Evolutionary conservation across 495 filamentous ascomycete species (phyloP).

Genomic region (Annulohypoxylon moriforme): DNA sequence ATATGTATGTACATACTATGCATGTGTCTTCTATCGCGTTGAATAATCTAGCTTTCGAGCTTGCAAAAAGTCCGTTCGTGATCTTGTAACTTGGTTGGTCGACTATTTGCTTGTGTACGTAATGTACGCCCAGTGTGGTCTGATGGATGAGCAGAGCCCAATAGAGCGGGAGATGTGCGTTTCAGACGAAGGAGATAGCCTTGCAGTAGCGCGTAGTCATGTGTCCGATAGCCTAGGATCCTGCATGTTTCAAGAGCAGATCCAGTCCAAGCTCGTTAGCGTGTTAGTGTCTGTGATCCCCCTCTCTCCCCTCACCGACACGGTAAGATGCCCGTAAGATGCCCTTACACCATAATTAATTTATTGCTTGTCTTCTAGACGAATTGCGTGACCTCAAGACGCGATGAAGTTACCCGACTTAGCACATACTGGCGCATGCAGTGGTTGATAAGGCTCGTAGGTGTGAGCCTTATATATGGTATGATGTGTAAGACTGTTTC

Average conservation of each 20-base stretch:
- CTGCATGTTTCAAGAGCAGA: constrained; percentile 28
- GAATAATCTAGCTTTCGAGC: background rate
- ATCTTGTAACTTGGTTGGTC: background rate
- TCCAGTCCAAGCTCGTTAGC: constrained; percentile 17
- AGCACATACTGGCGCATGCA: no score
- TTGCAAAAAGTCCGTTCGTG: background rate
- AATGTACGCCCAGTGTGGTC: constrained; percentile 5
- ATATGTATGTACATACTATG: background rate
- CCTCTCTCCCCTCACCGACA: constrained; percentile 9
- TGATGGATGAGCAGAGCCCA: constrained; percentile 15
- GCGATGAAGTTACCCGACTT: background rate
- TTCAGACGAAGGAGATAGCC: constrained; percentile 27
- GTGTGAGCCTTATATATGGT: no score
- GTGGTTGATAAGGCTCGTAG: background rate
- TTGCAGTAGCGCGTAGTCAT: constrained; percentile 20
- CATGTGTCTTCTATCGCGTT: background rate
- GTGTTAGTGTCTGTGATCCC: constrained; percentile 7
- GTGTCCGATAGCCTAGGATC: constrained; percentile 13
- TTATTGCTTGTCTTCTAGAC: background rate
- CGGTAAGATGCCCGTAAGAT: background rate
- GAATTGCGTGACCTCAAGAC: background rate
- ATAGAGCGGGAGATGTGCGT: constrained; percentile 16
- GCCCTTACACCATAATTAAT: background rate
- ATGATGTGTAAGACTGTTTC: no score
- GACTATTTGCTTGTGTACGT: constrained; percentile 6